Evolutionary conservation across 768 basidiomycete species (phyloP).

Genomic region (Strobilomyces echinocephalus): DNA sequence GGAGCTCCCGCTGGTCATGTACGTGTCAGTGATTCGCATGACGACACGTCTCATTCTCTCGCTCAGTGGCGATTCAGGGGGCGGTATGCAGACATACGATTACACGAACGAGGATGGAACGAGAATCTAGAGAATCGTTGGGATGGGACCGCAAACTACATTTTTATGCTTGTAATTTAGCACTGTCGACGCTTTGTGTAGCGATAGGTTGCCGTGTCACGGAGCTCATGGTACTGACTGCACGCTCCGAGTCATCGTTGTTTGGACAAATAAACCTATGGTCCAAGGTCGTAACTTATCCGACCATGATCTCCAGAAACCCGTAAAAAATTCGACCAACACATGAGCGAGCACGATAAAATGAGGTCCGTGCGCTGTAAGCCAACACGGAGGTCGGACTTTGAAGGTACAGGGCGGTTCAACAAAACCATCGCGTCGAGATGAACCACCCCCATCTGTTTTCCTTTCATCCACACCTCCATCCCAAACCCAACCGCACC

Average conservation of each 20-base stretch:
- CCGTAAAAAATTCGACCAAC: slow-evolving; percentile 16
- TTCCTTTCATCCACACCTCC: slow-evolving; percentile 26
- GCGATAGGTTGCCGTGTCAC: neutral
- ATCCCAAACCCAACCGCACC: slow-evolving; percentile 14
- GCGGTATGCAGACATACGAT: slow-evolving; percentile 46
- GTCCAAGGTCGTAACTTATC: slow-evolving; percentile 9
- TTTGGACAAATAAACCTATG: slow-evolving; percentile 33
- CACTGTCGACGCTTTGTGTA: neutral
- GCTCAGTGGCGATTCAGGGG: slow-evolving; percentile 45
- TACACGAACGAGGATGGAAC: slow-evolving; percentile 20
- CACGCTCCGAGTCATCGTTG: slow-evolving; percentile 5
- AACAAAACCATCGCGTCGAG: slow-evolving; percentile 38
- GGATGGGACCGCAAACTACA: too few species aligned
- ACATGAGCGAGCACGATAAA: slow-evolving; percentile 22
- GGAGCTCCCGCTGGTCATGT: slow-evolving; percentile 61
- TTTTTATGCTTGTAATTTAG: slow-evolving; percentile 11
- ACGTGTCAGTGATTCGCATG: slow-evolving; percentile 25
- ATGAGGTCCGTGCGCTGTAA: slow-evolving; percentile 35
- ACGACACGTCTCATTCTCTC: slow-evolving; percentile 20
- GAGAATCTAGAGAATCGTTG: slow-evolving; percentile 10
- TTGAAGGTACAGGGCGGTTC: slow-evolving; percentile 36
- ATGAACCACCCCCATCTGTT: slow-evolving; percentile 34
- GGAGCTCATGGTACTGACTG: neutral
- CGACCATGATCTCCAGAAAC: slow-evolving; percentile 10
- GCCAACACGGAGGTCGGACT: slow-evolving; percentile 32